phyloP scores from a whole-genome alignment of 257 asterid species.

The Eucommia ulmoides region DNA sequence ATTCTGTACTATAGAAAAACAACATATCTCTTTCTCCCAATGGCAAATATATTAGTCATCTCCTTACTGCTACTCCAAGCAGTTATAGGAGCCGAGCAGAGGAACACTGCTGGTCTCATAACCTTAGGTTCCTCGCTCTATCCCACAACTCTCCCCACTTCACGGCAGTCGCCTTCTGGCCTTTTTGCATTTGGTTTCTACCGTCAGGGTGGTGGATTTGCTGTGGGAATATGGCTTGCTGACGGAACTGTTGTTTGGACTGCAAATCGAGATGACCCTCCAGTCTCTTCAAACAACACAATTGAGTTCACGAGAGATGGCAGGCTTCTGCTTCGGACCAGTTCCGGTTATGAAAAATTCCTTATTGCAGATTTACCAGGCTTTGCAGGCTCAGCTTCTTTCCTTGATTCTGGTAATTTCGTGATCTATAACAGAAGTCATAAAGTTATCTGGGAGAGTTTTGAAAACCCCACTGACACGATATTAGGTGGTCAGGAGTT shows the following conservation, averaged over 20 bases:
- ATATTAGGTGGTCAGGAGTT: constrained; percentile 17
- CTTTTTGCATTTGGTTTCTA: constrained; percentile 15
- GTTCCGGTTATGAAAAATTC: neutral
- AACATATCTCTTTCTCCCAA: neutral
- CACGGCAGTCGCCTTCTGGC: constrained; percentile 15
- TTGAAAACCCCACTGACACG: constrained; percentile 9
- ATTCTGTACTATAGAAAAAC: neutral
- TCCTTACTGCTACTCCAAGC: neutral
- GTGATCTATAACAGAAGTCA: constrained; percentile 7
- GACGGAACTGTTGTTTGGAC: constrained; percentile 15
- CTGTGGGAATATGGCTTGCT: constrained; percentile 17
- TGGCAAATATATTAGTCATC: neutral
- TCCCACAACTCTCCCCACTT: constrained; percentile 6
- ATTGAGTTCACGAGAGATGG: constrained; percentile 11
- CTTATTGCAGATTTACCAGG: constrained; percentile 1
- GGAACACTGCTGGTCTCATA: constrained; percentile 10
- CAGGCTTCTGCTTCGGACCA: constrained; percentile 5
- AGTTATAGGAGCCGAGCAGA: neutral
- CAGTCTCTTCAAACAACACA: constrained; percentile 2
- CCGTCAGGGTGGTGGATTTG: constrained; percentile 11
- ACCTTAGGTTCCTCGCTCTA: constrained; percentile 5
- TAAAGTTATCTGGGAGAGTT: constrained; percentile 10
- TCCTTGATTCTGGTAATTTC: constrained; percentile 17
- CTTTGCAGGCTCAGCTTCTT: constrained; percentile 6
- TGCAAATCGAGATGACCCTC: constrained; percentile 9